phyloP scores from a whole-genome alignment of 768 basidiomycete genomes.

The Phallus indusiatus region DNA sequence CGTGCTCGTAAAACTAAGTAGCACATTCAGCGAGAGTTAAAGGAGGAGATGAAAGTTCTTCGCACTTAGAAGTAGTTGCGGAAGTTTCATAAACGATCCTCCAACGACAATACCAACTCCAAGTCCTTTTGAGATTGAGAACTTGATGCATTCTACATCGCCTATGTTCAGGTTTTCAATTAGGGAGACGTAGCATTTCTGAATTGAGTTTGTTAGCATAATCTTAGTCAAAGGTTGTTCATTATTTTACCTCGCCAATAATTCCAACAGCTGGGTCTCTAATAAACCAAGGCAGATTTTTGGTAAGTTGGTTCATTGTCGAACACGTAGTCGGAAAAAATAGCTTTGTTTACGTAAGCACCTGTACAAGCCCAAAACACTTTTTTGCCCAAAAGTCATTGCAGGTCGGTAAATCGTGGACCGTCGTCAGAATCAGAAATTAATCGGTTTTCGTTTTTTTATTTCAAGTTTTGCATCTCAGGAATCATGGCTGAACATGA shows the following conservation, averaged over 20 bases:
- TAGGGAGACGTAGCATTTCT: slow-evolving; percentile 89
- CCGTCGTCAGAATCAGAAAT: too few relatives aligned
- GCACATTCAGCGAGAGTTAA: slow-evolving; percentile 1
- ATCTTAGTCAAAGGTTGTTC: not conserved
- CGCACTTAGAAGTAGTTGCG: slow-evolving; percentile 82
- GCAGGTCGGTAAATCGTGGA: not conserved
- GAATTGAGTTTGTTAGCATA: slow-evolving; percentile 4
- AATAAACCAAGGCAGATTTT: slow-evolving; percentile 79
- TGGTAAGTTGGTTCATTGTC: slow-evolving; percentile 68
- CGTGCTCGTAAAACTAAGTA: slow-evolving; percentile 55
- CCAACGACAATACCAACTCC: slow-evolving; percentile 89
- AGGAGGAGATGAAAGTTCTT: slow-evolving; percentile 7
- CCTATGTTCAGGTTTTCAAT: slow-evolving; percentile 74
- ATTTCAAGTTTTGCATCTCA: not conserved
- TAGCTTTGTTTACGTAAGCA: slow-evolving; percentile 1
- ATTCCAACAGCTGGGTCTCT: slow-evolving; percentile 73
- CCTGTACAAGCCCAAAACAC: not conserved
- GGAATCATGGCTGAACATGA: slow-evolving; percentile 77
- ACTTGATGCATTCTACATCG: slow-evolving; percentile 81
- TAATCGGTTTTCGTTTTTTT: not conserved
- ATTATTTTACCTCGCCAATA: slow-evolving; percentile 57
- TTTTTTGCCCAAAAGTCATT: not conserved
- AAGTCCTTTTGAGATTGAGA: slow-evolving; percentile 83
- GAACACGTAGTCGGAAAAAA: not conserved
- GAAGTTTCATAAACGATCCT: slow-evolving; percentile 93